These are phyloP conservation scores for Brassica juncea DNA, from an alignment of 345 rosid genomes.

Conservation along the genomic window DNA sequence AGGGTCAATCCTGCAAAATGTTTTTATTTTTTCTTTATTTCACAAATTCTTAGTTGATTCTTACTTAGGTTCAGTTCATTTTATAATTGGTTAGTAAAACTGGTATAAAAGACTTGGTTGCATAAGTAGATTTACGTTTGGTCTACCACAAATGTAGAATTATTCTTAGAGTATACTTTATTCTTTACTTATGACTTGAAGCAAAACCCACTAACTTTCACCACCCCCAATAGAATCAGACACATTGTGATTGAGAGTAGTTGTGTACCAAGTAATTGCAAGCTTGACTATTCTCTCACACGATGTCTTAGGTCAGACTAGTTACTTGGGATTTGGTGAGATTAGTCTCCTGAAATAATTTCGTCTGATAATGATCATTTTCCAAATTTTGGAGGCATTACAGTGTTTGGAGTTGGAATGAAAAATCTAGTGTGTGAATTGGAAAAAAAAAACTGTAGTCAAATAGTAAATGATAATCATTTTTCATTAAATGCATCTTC, in stretches of 20 bases:
- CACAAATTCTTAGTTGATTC: slow-evolving; percentile 7
- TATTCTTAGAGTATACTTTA: slow-evolving; percentile 40
- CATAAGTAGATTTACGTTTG: slow-evolving; percentile 29
- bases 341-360: slow-evolving; percentile 22
- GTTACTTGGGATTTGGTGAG: slow-evolving; percentile 31
- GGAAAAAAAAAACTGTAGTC: not conserved
- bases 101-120: slow-evolving; percentile 3
- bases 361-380: not conserved
- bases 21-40: not conserved
- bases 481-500: slow-evolving; percentile 30
- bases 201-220: slow-evolving; percentile 43
- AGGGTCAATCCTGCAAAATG: not conserved
- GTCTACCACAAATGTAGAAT: slow-evolving; percentile 40
- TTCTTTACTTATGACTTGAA: slow-evolving; percentile 39
- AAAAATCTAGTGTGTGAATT: slow-evolving; percentile 2
- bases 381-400: slow-evolving; percentile 26
- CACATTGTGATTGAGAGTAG: slow-evolving; percentile 31
- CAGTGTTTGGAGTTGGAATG: slow-evolving; percentile 21
- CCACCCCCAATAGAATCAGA: slow-evolving; percentile 38
- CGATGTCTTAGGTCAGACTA: slow-evolving; percentile 28
- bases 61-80: slow-evolving; percentile 6
- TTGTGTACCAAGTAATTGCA: slow-evolving; percentile 31
- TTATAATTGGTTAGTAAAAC: not conserved
- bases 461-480: slow-evolving; percentile 2
- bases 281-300: slow-evolving; percentile 35